phyloP scores from a whole-genome alignment of 257 asterid species.

The Cynanchum wilfordii region DNA sequence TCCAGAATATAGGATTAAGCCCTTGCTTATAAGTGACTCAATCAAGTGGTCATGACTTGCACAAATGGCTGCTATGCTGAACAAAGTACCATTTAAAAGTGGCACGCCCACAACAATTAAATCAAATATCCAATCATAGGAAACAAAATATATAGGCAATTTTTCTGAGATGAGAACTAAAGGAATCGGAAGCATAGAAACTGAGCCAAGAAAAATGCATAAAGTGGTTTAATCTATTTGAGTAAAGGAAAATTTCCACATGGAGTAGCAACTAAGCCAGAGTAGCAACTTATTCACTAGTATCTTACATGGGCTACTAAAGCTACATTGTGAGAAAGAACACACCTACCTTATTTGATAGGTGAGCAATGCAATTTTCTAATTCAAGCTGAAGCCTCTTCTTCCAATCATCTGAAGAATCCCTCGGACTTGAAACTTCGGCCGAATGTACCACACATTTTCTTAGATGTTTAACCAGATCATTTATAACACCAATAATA shows the following conservation, averaged over 20 bases:
- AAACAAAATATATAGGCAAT: background rate
- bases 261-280: background rate
- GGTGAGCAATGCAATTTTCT: conserved; percentile 40
- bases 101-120: background rate
- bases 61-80: background rate
- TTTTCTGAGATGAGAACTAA: background rate
- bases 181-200: background rate
- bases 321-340: conserved; percentile 9
- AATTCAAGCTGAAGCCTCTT: conserved; percentile 33
- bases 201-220: background rate
- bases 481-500: conserved; percentile 36
- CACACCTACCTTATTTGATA: conserved; percentile 47
- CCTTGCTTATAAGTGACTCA: background rate
- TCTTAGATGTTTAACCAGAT: conserved; percentile 36
- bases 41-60: background rate
- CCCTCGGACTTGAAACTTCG: conserved; percentile 27
- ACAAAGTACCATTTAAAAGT: background rate
- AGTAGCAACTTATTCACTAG: background rate
- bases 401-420: conserved; percentile 22
- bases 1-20: background rate
- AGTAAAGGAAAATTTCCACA: background rate
- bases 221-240: background rate
- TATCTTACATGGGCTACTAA: background rate
- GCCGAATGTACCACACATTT: conserved; percentile 31
- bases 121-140: background rate